These are phyloP conservation scores for Ammopiptanthus mongolicus DNA, from an alignment of 306 rosid genomes.

Conservation along the genomic window DNA sequence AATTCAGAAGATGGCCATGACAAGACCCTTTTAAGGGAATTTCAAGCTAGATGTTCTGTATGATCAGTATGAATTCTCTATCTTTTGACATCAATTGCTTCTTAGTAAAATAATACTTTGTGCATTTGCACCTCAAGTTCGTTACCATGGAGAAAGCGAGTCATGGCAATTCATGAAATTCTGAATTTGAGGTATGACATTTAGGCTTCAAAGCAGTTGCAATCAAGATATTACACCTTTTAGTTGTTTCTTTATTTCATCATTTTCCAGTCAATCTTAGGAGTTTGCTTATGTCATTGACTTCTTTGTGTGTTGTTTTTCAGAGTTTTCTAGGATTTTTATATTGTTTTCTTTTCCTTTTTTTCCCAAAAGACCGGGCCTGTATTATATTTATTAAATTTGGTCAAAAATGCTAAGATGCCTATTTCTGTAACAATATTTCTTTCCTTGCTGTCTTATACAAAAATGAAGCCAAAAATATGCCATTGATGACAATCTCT, in stretches of 20 bases:
- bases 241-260: not conserved
- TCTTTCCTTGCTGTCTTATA: not conserved
- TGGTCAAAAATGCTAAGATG: not conserved
- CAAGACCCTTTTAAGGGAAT: not conserved
- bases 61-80: conserved; percentile 1
- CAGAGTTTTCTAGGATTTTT: not conserved
- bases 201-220: conserved; percentile 16
- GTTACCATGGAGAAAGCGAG: not conserved
- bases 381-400: not conserved
- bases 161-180: conserved; percentile 14
- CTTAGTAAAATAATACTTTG: not conserved
- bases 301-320: not conserved
- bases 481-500: not conserved
- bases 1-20: conserved; percentile 13
- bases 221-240: not conserved
- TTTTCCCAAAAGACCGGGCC: not conserved
- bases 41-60: not conserved
- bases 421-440: not conserved
- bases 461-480: not conserved
- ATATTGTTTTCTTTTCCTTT: not conserved
- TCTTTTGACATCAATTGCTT: conserved; percentile 2
- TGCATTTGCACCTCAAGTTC: not conserved
- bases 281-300: not conserved
- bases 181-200: conserved; percentile 22
- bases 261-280: conserved; percentile 2